Base-by-base conservation (phyloP, 2,329 filamentous ascomycete genomes). In the Phyllosticta citribraziliensis region DNA sequence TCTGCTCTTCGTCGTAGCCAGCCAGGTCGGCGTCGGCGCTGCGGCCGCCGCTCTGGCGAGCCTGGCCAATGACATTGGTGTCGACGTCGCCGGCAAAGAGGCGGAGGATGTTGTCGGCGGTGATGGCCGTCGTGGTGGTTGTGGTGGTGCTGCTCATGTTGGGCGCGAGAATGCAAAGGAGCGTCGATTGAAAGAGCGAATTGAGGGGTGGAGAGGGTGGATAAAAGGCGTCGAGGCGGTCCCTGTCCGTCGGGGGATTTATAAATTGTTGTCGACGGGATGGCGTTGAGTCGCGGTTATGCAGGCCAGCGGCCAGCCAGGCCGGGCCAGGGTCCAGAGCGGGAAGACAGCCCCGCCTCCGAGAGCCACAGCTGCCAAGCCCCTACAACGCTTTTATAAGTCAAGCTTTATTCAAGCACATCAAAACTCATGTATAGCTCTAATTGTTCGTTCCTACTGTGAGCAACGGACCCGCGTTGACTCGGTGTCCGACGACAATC, bases 1-100 rank as follows among this genome's bases (percentile, higher is more conserved):
- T 96, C 79, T 99, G 94, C 80, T 97, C 93, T 74, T 89, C 93
- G 79, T 97, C 92, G 79, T 97, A 95, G 57, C 93, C 94, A 61
- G 88, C 88, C 53, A 97, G 82, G 62, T 91, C 90, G 65, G 78
- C 77, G 68, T 87, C 86, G 70, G 71, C 68, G n/a, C 73, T 71
- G 62, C 22, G 22, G 2, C 72, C 72, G 64, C 78, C 73, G 56
- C 78, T 77, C 60, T 55, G 55, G 25, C 66, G 71, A 55, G 80
- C 84, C 84, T 74, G 76, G 65, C 78, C 74, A 58, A 83, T 83
- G 57, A 86, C 77, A 17, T 77, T 78, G 24, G 83, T 85, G 73
- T 85, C 83, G 67, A 88, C 84, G 73, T 97, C 91, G 56, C 91
- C 90, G 56, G 91, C 91, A 76, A 97, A 97, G 56, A 97, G 84